These are phyloP conservation scores for Lolium perenne DNA, from an alignment of 176 grass and related monocot species.

Conservation along the genomic window DNA sequence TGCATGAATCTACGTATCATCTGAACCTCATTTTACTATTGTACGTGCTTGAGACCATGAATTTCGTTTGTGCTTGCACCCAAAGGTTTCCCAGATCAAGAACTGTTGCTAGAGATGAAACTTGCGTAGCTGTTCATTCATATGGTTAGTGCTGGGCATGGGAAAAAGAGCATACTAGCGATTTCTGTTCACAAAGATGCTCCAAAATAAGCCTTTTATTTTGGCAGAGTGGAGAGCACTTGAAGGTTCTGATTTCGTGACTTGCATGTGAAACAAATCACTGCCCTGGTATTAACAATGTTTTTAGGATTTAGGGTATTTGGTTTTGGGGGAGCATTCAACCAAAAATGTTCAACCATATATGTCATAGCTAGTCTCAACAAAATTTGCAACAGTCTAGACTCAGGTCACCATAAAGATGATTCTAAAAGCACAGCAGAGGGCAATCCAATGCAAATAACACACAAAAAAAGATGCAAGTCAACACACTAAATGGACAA, in stretches of 20 bases:
- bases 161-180: not conserved
- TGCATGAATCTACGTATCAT: not conserved
- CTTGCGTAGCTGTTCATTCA: not conserved
- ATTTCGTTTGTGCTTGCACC: not conserved
- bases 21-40: not conserved
- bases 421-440: slow-evolving; percentile 34
- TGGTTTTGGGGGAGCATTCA: not conserved
- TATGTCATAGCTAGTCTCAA: not conserved
- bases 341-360: not conserved
- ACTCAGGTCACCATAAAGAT: slow-evolving; percentile 9
- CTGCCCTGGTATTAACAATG: not conserved
- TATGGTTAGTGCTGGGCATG: not conserved
- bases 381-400: slow-evolving; percentile 7
- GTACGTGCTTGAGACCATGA: not conserved
- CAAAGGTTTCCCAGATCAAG: not conserved
- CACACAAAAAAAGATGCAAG: slow-evolving; percentile 32
- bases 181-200: not conserved
- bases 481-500: slow-evolving; percentile 31
- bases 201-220: not conserved
- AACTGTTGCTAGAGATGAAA: slow-evolving; percentile 44
- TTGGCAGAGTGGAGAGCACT: not conserved
- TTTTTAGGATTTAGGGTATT: not conserved
- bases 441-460: not conserved
- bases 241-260: no score
- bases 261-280: not conserved